A percentile compares a stretch with the other conserved stretches of the same genome.
phyloP scores from a whole-genome alignment of 169 alveolate genomes.

The Ichthyophthirius multifiliis region DNA sequence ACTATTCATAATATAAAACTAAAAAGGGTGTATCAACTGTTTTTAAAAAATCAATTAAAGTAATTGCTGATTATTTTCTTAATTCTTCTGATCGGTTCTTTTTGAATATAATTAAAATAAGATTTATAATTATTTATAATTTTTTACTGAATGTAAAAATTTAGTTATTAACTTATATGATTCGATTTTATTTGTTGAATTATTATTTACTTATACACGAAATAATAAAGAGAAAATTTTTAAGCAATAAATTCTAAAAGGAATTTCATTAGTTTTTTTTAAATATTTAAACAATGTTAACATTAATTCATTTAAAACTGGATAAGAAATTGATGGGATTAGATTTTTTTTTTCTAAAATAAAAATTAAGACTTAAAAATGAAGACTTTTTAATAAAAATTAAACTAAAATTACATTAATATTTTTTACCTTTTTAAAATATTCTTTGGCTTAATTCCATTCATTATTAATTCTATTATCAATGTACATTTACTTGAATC shows the following conservation, averaged over 20 bases:
- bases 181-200: background rate
- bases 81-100: background rate
- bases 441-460: background rate
- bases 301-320: background rate
- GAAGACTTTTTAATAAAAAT: background rate
- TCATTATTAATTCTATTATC: background rate
- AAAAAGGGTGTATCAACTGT: background rate
- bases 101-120: background rate
- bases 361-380: background rate
- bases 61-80: background rate
- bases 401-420: background rate
- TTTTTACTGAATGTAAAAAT: background rate
- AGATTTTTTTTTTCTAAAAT: background rate
- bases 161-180: background rate
- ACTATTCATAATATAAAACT: background rate
- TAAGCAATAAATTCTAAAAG: background rate
- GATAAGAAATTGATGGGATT: background rate
- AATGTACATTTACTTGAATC: background rate
- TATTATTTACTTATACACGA: background rate
- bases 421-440: background rate
- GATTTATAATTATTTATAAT: no score
- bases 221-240: background rate
- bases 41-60: background rate
- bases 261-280: conserved; percentile 1
- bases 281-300: background rate